A percentile compares a stretch with the other conserved stretches of the same genome.
Conservation (phyloP, 2,329 filamentous ascomycete genomes). For the Magnaporthiopsis poae region DNA sequence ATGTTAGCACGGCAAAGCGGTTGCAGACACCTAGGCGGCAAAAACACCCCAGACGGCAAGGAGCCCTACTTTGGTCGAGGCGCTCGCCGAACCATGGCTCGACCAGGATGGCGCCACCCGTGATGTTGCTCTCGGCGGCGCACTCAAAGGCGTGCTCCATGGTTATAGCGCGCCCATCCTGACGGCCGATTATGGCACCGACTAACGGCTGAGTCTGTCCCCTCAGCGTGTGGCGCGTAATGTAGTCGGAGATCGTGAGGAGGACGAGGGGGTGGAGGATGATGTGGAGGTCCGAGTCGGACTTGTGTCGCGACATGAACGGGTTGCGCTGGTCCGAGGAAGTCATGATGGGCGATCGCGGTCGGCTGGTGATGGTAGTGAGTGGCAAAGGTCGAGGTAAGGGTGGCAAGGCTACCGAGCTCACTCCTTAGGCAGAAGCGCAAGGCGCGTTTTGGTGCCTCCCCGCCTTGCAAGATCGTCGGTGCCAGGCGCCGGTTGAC, state of each 20-base stretch:
- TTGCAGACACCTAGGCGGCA: not conserved
- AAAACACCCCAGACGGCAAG: not conserved
- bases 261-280: conserved; percentile 88
- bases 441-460: not conserved
- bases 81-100: conserved; percentile 64
- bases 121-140: conserved; percentile 39
- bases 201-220: conserved; percentile 66
- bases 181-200: conserved; percentile 81
- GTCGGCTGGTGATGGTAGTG: not conserved
- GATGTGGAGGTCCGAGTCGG: conserved; percentile 66
- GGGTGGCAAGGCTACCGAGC: not conserved
- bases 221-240: conserved; percentile 79
- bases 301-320: conserved; percentile 56
- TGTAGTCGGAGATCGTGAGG: conserved; percentile 92
- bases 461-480: not conserved
- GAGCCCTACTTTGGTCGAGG: conserved; percentile 68
- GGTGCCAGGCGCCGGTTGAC: not conserved
- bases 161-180: conserved; percentile 81
- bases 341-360: not conserved
- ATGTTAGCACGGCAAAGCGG: conserved; percentile 9
- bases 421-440: not conserved
- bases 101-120: conserved; percentile 55
- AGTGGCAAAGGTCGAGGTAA: not conserved
- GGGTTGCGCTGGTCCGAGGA: conserved; percentile 32
- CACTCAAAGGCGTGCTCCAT: conserved; percentile 91